Evolutionary conservation across 2,329 filamentous ascomycete genomes (phyloP), one percentile per base, ranked within the genome.

Genomic region (Phaeosphaeria sp.): DNA sequence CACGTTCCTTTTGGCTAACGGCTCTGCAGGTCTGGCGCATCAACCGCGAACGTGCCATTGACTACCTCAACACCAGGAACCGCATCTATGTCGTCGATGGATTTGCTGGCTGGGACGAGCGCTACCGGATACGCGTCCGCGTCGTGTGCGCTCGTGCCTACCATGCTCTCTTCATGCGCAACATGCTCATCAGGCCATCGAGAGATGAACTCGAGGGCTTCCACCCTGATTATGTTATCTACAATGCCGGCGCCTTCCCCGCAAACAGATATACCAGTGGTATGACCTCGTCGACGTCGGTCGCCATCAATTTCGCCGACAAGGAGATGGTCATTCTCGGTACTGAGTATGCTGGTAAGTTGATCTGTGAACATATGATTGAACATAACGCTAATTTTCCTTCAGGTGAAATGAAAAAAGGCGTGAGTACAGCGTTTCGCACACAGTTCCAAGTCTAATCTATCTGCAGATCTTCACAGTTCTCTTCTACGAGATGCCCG

Each of bases 271-370:
- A 90, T 83, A 99, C 95, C 59, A 91, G 93, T 79, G 93, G 95
- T 75, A 99, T 99, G 95, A 99, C 95, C 73, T 98, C 95, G 20
- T 92, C 92, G 63, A 99, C 95, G 52, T 99, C 95, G 9, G 94
- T 99, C 52, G 90, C 95, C 69, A 96, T 99, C 85, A 99, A 99
- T 89, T 99, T 99, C 74, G 91, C 90, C 77, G 93, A 97, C 77
- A 97, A 97, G 89, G 95, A 99, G 87, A 99, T 99, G 95, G 95
- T 99, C 70, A 99, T 99, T 78, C 89, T 99, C 56, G 95, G 95
- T 79, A 99, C 95, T 36, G 95, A 99, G 84, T 99, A 99, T 77
- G 95, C 95, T 56, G 94, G 94, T n/a, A n/a, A n/a, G n/a, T n/a
- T n/a, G n/a, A n/a, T n/a, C n/a, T n/a, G n/a, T n/a, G n/a, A n/a